These are phyloP conservation scores for Sanguinoderma infundibulare DNA, from an alignment of 1,284 basidiomycete genomes.

Conservation along the genomic window DNA sequence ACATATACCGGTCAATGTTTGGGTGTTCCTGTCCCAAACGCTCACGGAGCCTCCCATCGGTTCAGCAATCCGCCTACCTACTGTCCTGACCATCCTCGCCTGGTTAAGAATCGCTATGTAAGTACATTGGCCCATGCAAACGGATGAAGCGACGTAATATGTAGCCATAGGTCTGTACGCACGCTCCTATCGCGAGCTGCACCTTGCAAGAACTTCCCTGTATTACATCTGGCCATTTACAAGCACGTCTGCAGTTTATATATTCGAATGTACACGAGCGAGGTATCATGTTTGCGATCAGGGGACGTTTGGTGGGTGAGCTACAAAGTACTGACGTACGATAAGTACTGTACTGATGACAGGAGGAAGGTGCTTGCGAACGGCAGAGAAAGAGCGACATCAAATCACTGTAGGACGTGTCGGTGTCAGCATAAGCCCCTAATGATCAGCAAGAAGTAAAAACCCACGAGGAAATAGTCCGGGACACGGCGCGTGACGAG, in stretches of 20 bases:
- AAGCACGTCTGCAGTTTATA: constrained; percentile 23
- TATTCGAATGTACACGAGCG: constrained; percentile 20
- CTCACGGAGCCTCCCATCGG: neutral
- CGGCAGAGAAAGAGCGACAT: constrained; percentile 8
- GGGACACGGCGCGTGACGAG: constrained; percentile 98
- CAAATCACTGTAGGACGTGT: constrained; percentile 28
- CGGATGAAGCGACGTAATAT: too few species aligned
- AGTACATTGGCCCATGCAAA: too few species aligned
- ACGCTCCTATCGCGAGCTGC: neutral
- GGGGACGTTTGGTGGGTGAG: constrained; percentile 15
- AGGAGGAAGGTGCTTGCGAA: constrained; percentile 7
- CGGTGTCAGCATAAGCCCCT: constrained; percentile 1
- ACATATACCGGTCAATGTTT: neutral
- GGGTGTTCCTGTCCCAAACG: neutral
- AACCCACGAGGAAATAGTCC: constrained; percentile 89
- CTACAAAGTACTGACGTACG: constrained; percentile 26
- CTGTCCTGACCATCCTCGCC: too few species aligned
- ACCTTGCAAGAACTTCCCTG: constrained; percentile 5
- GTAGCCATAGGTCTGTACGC: too few species aligned
- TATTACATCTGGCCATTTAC: constrained; percentile 27
- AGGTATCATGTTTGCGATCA: constrained; percentile 27
- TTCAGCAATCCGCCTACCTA: neutral
- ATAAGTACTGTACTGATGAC: constrained; percentile 25
- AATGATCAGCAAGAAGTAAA: neutral
- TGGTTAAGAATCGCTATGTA: too few species aligned